These are phyloP conservation scores for Auriscalpium orientale DNA, from an alignment of 768 basidiomycete genomes.

Conservation along the genomic window DNA sequence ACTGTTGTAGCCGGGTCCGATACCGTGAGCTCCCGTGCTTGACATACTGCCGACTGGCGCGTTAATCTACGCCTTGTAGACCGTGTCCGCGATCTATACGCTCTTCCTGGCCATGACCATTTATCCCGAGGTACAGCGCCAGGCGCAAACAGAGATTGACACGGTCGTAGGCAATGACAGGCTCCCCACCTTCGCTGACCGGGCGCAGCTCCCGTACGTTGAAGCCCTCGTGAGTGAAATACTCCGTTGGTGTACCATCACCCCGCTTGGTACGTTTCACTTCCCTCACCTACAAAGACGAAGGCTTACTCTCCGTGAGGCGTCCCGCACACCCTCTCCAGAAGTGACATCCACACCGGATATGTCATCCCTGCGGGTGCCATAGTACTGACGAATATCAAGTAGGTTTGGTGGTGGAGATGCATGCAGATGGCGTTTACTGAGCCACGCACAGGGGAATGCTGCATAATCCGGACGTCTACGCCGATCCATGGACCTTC, in stretches of 20 bases:
- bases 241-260: conserved; percentile 1
- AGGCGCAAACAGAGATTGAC: conserved; percentile 12
- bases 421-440: neutral
- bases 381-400: neutral
- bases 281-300: too few species aligned
- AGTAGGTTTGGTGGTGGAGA: too few species aligned
- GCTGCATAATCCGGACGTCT: conserved; percentile 26
- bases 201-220: neutral
- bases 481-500: conserved; percentile 27
- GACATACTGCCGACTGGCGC: too few species aligned
- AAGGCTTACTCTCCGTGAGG: neutral
- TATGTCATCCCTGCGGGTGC: conserved; percentile 8
- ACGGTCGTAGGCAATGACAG: neutral
- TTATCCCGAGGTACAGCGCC: conserved; percentile 6
- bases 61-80: neutral
- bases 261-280: neutral
- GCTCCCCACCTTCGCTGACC: conserved; percentile 5
- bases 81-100: neutral
- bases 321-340: neutral
- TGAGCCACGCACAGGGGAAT: conserved; percentile 16
- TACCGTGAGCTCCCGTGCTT: neutral
- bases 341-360: conserved; percentile 7
- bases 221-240: conserved; percentile 1
- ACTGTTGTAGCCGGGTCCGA: neutral
- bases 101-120: conserved; percentile 11